Evolutionary conservation across 2,329 filamentous ascomycete genomes (phyloP).

Genomic region (Ophiosphaerella korrae): DNA sequence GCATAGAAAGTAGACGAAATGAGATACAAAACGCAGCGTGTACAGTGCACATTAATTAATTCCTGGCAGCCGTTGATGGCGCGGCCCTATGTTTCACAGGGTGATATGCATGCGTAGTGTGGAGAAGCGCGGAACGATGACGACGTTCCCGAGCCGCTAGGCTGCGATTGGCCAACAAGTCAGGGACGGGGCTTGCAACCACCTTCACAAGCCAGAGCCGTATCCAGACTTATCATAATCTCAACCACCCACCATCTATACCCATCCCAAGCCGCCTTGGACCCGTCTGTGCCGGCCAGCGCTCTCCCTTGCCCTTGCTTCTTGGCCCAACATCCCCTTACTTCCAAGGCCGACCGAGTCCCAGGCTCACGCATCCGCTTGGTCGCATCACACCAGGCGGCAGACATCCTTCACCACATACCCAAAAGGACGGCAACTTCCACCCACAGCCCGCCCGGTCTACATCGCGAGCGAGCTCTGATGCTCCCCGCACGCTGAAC

Average conservation of each 20-base stretch:
- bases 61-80: neutral
- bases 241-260: neutral
- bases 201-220: constrained; percentile 34
- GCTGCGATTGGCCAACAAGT: constrained; percentile 13
- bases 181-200: constrained; percentile 14
- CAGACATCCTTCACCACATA: constrained; percentile 14
- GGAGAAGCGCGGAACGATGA: constrained; percentile 20
- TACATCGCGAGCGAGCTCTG: constrained; percentile 22
- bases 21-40: too few species aligned
- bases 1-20: neutral
- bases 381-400: constrained; percentile 26
- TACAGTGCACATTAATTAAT: neutral
- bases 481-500: constrained; percentile 33
- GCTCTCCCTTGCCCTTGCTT: constrained; percentile 7
- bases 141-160: constrained; percentile 23
- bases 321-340: neutral
- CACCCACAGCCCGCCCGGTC: constrained; percentile 23
- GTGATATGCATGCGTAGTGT: neutral
- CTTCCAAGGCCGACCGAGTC: neutral
- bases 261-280: too few species aligned
- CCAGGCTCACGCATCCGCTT: constrained; percentile 5
- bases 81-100: neutral
- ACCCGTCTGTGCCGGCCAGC: constrained; percentile 6
- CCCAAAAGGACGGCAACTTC: neutral
- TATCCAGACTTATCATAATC: constrained; percentile 10